Base-by-base conservation (phyloP, 345 rosid genomes). In the Excoecaria cochinchinensis region DNA sequence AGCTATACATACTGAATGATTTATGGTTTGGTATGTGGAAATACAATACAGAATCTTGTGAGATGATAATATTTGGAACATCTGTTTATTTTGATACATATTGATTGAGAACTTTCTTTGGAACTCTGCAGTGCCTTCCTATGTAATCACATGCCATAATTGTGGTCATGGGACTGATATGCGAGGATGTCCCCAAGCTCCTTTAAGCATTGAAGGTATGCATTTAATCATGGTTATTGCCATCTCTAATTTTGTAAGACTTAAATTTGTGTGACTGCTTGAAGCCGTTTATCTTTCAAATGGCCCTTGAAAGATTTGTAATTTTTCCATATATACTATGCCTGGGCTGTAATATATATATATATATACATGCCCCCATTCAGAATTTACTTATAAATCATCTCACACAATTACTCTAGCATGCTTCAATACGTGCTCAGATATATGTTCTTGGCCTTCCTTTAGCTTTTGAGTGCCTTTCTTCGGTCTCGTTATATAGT, bases 81-180 rank as follows among this genome's bases (percentile, higher is more conserved):
- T 44, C 2, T 44, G 44, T 72, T 25, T 36, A 31, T 46, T 7
- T 44, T 47, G 21, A 22, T 22, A 3, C 1, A 4, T 48, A 2
- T 69, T 36, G 46, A 69, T 69, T 70, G 42, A 78, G 46, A 51
- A 61, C 17, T 53, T 38, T 71, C 52, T 68, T 84, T 63, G 44
- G 25, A 71, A 79, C 57, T 69, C 77, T 83, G 0, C 87, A 86
- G 88, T 87, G 92, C 91, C 91, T 19, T 85, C 94, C 52, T 95
- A 84, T 71, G 42, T 91, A 58, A 79, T 95, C 59, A 73, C 89
- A 25, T 95, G 99, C 59, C 90, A 90, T 76, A 95, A 95, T 75
- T 95, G 99, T 66, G 97, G 99, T 57, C 97, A 95, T 82, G 99
- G 97, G 84, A 88, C 92, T 84, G 99, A 95, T 77, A 70, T 92